These are phyloP conservation scores for Babesia ovata DNA, from an alignment of 169 alveolate species.

Conservation along the genomic window DNA sequence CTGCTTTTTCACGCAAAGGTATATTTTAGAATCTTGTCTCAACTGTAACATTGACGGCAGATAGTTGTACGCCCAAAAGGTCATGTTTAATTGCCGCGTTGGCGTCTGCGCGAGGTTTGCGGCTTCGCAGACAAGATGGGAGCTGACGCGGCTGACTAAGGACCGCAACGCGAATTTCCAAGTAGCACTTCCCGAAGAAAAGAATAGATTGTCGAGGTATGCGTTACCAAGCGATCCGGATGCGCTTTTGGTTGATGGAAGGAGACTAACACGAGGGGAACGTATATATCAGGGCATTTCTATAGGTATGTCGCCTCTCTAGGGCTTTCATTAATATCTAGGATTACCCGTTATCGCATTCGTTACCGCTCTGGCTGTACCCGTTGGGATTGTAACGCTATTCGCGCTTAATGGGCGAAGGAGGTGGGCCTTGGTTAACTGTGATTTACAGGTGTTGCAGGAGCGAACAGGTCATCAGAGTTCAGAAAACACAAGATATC, in stretches of 20 bases:
- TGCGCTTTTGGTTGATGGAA: constrained; percentile 26
- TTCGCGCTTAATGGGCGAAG: not conserved
- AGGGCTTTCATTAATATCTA: not conserved
- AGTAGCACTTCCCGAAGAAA: not conserved
- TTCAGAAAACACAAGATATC: not conserved
- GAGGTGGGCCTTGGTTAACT: not conserved
- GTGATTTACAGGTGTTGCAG: not conserved
- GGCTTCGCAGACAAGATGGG: not conserved
- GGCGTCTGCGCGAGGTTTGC: too few relatives aligned
- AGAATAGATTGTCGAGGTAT: not conserved
- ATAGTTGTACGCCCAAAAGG: not conserved
- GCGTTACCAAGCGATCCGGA: constrained; percentile 15
- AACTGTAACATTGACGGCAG: too few relatives aligned
- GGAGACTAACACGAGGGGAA: constrained; percentile 13
- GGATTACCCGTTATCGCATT: constrained; percentile 27
- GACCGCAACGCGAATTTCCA: not conserved
- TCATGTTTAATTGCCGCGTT: not conserved
- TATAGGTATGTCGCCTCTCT: not conserved
- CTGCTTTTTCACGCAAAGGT: too few relatives aligned
- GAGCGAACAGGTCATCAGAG: not conserved
- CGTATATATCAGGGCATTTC: constrained; percentile 26
- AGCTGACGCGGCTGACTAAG: not conserved
- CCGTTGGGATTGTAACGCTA: constrained; percentile 3
- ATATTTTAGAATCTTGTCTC: too few relatives aligned
- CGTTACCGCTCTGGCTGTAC: constrained; percentile 3